Evolutionary conservation across 768 basidiomycete species (phyloP), one percentile per base, ranked within the genome.

Genomic region (Bullera alba): DNA sequence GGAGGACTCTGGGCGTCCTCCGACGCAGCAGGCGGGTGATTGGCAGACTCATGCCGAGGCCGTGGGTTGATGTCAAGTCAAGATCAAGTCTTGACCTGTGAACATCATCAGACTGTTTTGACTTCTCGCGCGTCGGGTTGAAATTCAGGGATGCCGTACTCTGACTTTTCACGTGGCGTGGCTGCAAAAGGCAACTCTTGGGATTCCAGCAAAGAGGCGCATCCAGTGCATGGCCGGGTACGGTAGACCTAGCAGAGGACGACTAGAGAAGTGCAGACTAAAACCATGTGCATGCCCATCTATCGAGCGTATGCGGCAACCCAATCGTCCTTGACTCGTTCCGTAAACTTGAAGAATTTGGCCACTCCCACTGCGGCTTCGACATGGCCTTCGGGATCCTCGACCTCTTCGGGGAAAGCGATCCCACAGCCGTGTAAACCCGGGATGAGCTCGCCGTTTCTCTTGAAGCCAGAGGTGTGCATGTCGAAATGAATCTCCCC

Each of bases 281-380:
- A n/a, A n/a, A n/a, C n/a, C n/a, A n/a, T n/a, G n/a, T n/a, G n/a
- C n/a, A n/a, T n/a, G n/a, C n/a, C 32, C 32, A 34, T 34, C 32
- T 34, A 34, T 34, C 10, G n/a, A 10, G 10, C n/a, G n/a, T 34
- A 34, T 8, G 32, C 32, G 32, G 10, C 32, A 21, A 48, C 30
- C 60, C 60, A 62, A 15, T 28, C 22, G 12, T 48, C 55, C 36
- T 57, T 48, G 27, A 57, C 49, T 19, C 53, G 22, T 42, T 63
- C 44, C n/a, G 54, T 38, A 41, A 63, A 63, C 26, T 56, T 58
- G 47, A 63, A 57, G 41, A 63, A 63, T 41, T 63, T 63, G 19
- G 58, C 58, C 25, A 60, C 6, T 0, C 61, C 61, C 1, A 63
- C 61, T 21, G 58, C 57, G 44, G 53, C 53, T 38, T 63, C 61